Evolutionary conservation across 1,284 basidiomycete species (phyloP), one percentile per base, ranked within the genome.

Genomic region (Cryptococcus sp.): DNA sequence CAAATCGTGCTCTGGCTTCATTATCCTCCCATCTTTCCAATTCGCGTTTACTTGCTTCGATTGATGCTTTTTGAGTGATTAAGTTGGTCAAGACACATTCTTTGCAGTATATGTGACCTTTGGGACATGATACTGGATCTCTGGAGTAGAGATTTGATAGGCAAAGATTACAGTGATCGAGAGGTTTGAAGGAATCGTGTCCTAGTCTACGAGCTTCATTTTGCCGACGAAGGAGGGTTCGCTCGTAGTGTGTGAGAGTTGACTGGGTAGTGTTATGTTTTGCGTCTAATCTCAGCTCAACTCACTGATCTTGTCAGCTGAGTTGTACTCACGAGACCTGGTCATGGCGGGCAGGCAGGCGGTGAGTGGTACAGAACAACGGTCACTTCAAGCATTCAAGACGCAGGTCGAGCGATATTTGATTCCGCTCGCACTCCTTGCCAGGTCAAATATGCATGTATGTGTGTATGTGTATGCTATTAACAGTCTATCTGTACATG

Each of bases 51-150:
- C 92, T 88, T 18, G 81, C 79, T 72, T 91, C 91, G 60, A 94
- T 91, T 56, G 88, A 86, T 54, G 85, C 86, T 74, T 91, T 90
- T 78, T 96, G 92, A n/a, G 80, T 60, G 48, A 62, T 57, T 19
- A 69, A 52, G 46, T 65, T 60, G 9, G 59, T 49, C 14, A 66
- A 45, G 11, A 84, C 84, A 66, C 91, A 90, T 73, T 93, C 90
- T 64, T 87, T 89, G 80, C 92, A 97, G 74, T 77, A 79, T 46
- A 96, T 65, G 72, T 97, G 92, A 0, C 93, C 92, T 51, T 86
- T 80, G 23, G 82, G 75, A 67, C 92, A 97, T 10, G 85, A 82
- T 25, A 91, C 78, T 0, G 91, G 88, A 48, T 89, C 85, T 13
- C 39, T 10, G 19, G 7, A 7, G 44, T 85, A 75, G 3, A 88